A percentile compares a stretch with the other conserved stretches of the same genome.
phyloP scores from a whole-genome alignment of 495 filamentous ascomycete genomes.

The Penicillium roqueforti region DNA sequence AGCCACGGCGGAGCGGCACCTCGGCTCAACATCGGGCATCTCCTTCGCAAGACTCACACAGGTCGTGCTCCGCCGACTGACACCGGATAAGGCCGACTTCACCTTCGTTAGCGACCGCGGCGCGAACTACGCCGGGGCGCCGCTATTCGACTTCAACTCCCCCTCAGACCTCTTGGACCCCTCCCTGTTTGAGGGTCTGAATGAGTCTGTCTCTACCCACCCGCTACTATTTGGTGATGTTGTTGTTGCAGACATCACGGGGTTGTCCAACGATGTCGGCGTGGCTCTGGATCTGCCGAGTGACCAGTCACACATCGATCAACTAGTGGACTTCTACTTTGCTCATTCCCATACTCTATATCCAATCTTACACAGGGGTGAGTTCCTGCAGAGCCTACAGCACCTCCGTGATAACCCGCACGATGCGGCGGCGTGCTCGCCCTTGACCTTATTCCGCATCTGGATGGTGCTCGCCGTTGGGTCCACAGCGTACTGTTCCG shows the following conservation, averaged over 20 bases:
- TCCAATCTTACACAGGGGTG: too few relatives aligned
- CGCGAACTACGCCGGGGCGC: not conserved
- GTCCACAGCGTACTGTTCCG: constrained; percentile 35
- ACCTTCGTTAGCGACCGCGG: constrained; percentile 26
- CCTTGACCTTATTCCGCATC: constrained; percentile 32
- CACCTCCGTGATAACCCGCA: too few relatives aligned
- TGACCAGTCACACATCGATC: too few relatives aligned
- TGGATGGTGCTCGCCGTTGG: constrained; percentile 43
- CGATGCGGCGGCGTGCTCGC: too few relatives aligned
- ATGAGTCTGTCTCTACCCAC: constrained; percentile 16
- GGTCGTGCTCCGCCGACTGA: constrained; percentile 40
- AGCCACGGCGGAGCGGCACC: constrained; percentile 35
- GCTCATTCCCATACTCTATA: constrained; percentile 41
- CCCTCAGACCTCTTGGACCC: constrained; percentile 12
- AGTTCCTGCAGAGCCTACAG: too few relatives aligned
- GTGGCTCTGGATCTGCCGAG: too few relatives aligned
- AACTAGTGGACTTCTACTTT: constrained; percentile 37
- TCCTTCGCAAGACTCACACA: constrained; percentile 39
- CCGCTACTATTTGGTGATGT: constrained; percentile 20
- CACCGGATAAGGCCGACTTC: constrained; percentile 42
- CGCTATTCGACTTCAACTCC: not conserved
- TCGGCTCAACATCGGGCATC: constrained; percentile 37
- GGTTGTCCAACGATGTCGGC: too few relatives aligned
- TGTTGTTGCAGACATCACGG: too few relatives aligned
- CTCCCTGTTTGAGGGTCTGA: constrained; percentile 13